phyloP scores from a whole-genome alignment of 1,284 basidiomycete genomes.

The Moesziomyces aphidis region DNA sequence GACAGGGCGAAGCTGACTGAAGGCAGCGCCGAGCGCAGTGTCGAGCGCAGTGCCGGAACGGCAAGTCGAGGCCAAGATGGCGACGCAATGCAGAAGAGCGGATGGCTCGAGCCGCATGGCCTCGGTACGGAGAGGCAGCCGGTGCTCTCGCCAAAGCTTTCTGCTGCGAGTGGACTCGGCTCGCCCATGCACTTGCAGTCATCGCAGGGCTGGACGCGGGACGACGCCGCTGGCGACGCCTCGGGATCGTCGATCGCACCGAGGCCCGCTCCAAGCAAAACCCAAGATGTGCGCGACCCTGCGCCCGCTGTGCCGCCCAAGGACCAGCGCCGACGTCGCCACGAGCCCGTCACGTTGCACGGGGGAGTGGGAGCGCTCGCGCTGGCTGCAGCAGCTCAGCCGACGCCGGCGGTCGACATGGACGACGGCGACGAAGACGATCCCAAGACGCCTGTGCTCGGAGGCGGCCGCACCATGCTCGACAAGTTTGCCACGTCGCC shows the following conservation, averaged over 20 bases:
- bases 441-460: conserved; percentile 37
- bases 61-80: not conserved
- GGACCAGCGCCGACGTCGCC: conserved; percentile 20
- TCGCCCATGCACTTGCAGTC: conserved; percentile 7
- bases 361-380: not conserved
- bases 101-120: conserved; percentile 6
- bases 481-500: conserved; percentile 27
- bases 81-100: not conserved
- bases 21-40: too few species aligned
- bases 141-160: not conserved
- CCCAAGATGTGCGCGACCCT: not conserved
- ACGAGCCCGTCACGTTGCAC: conserved; percentile 12
- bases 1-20: conserved; percentile 9
- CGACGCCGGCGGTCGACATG: conserved; percentile 1
- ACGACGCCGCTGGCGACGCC: not conserved
- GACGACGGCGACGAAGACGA: conserved; percentile 34
- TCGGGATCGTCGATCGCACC: not conserved
- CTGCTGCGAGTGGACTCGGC: not conserved
- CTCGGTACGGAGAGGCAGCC: conserved; percentile 1
- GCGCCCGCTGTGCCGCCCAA: conserved; percentile 21
- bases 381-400: not conserved
- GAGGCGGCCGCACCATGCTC: conserved; percentile 1
- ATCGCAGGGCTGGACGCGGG: not conserved
- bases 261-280: not conserved
- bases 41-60: too few species aligned